A percentile compares a stretch with the other conserved stretches of the same genome.
These are phyloP conservation scores for Wallacemonas rigidus DNA, from an alignment of 208 protist species.

Conservation along the genomic window DNA sequence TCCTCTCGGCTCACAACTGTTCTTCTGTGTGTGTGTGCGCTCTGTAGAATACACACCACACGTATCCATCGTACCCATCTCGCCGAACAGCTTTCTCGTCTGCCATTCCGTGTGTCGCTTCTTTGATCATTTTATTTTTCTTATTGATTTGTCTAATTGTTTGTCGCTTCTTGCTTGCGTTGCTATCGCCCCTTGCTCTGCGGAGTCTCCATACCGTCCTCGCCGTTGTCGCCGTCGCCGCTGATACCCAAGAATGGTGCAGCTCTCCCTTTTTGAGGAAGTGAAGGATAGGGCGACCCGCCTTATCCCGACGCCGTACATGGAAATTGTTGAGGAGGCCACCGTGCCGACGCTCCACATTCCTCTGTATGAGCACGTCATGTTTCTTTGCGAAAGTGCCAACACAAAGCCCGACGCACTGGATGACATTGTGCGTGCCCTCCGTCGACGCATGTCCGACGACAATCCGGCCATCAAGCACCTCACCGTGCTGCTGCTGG, in stretches of 20 bases:
- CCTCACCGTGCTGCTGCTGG: slow-evolving; percentile 68
- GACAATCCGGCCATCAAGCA: slow-evolving; percentile 67
- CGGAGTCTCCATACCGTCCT: background rate
- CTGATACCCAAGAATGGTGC: slow-evolving; percentile 50
- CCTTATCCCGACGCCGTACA: slow-evolving; percentile 75
- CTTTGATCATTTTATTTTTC: no score
- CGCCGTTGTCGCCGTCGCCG: background rate
- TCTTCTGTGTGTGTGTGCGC: no score
- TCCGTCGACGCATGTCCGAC: slow-evolving; percentile 75
- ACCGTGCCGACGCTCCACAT: slow-evolving; percentile 57
- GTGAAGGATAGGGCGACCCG: slow-evolving; percentile 70
- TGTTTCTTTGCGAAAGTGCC: slow-evolving; percentile 72
- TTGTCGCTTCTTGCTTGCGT: no score
- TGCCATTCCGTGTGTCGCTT: no score
- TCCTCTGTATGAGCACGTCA: slow-evolving; percentile 62
- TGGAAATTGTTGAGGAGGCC: slow-evolving; percentile 83
- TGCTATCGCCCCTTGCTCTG: no score
- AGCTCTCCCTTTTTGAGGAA: slow-evolving; percentile 74
- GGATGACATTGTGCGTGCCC: slow-evolving; percentile 71
- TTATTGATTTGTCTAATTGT: no score
- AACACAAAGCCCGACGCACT: slow-evolving; percentile 55
- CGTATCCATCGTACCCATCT: no score
- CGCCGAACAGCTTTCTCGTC: no score
- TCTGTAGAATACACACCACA: no score
- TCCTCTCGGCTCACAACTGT: no score